These are phyloP conservation scores for Phytophthora tentaculata DNA, from an alignment of 352 stramenopile genomes.

Conservation along the genomic window DNA sequence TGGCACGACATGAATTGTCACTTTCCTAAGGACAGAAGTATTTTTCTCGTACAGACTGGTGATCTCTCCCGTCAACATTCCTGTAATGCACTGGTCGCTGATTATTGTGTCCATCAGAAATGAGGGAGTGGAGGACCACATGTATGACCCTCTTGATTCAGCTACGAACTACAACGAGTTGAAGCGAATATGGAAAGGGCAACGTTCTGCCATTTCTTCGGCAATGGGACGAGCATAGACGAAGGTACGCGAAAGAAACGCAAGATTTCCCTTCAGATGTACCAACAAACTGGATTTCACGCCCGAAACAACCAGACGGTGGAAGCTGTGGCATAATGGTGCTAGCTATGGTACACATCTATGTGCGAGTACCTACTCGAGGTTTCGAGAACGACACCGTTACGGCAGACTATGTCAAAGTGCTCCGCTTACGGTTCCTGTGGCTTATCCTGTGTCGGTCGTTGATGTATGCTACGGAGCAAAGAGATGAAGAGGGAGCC, in stretches of 20 bases:
- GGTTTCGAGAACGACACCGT: neutral
- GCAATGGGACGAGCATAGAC: neutral
- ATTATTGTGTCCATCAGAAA: neutral
- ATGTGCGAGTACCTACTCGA: neutral
- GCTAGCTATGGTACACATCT: neutral
- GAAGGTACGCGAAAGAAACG: neutral
- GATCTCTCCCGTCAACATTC: neutral
- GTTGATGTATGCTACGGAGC: neutral
- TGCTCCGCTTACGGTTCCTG: neutral
- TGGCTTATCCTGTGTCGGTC: neutral
- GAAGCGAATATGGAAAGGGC: neutral
- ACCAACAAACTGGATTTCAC: neutral
- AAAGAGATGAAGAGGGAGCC: neutral
- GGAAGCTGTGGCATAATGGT: neutral
- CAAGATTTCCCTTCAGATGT: neutral
- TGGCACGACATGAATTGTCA: constrained; percentile 5
- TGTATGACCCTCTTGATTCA: constrained; percentile 1
- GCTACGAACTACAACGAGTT: neutral
- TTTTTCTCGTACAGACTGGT: constrained; percentile 5
- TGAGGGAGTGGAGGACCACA: neutral
- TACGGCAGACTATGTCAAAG: neutral
- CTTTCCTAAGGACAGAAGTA: constrained; percentile 6
- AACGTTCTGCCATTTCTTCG: neutral
- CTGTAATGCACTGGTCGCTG: neutral
- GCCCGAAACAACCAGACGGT: neutral